These are phyloP conservation scores for Ramularia collo-cygni DNA, from an alignment of 2,329 filamentous ascomycete genomes.

Conservation along the genomic window DNA sequence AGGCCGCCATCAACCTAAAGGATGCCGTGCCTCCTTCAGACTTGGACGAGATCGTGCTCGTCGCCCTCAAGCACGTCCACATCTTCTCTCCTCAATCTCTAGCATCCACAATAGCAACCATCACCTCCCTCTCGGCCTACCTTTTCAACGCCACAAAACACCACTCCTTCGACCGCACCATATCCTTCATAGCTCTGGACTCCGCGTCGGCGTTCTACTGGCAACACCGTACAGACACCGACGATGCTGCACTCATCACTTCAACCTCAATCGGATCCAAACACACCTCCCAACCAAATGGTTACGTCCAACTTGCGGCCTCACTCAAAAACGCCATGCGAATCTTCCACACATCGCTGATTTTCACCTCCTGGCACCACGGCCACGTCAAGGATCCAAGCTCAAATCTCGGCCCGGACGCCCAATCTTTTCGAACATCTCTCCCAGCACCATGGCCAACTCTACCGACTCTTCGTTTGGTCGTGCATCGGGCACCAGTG, in stretches of 20 bases:
- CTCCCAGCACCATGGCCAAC: conserved; percentile 29
- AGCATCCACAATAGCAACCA: conserved; percentile 42
- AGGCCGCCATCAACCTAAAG: conserved; percentile 3
- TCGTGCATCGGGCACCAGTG: conserved; percentile 29
- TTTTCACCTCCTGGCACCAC: conserved; percentile 21
- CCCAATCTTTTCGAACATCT: conserved; percentile 14
- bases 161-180: conserved; percentile 38
- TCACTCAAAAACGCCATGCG: conserved; percentile 14
- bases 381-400: conserved; percentile 6
- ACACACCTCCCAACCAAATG: conserved; percentile 3
- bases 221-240: conserved; percentile 42
- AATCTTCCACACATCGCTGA: conserved; percentile 20
- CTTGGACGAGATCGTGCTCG: conserved; percentile 27
- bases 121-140: conserved; percentile 43
- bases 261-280: conserved; percentile 4
- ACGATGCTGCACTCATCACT: conserved; percentile 17
- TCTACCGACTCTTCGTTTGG: conserved; percentile 28
- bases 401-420: conserved; percentile 1
- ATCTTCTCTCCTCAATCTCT: conserved; percentile 51
- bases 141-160: conserved; percentile 42
- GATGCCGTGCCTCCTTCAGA: neutral
- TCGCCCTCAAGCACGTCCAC: conserved; percentile 49
- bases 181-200: conserved; percentile 50
- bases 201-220: conserved; percentile 51
- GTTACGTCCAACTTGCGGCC: conserved; percentile 17